Percentiles rank a stretch among this genome's conserved stretches.
These are phyloP conservation scores for Circinella umbellata DNA, from an alignment of 371 early-diverging fungal genomes.

Conservation along the genomic window DNA sequence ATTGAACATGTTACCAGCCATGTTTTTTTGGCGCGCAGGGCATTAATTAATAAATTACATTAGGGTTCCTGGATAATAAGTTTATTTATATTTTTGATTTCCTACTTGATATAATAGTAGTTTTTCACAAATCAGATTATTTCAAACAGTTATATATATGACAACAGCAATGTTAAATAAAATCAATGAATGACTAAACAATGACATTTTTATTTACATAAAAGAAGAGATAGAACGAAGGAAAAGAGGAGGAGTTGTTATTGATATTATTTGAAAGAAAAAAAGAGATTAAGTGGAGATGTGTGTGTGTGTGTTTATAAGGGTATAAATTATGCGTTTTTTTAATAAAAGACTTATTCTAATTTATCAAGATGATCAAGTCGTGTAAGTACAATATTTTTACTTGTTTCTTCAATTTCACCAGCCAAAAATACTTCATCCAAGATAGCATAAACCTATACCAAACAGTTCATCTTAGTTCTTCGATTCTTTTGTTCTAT, in stretches of 20 bases:
- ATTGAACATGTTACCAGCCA: not conserved
- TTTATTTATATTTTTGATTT: too few relatives aligned
- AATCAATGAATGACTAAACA: not conserved
- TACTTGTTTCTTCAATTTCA: slow-evolving; percentile 96
- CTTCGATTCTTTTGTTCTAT: not conserved
- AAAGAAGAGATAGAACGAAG: not conserved
- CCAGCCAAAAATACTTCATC: slow-evolving; percentile 98
- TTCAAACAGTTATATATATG: too few relatives aligned
- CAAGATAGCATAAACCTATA: slow-evolving; percentile 92
- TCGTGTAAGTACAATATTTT: slow-evolving; percentile 73
- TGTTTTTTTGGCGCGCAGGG: too few relatives aligned
- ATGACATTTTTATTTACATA: slow-evolving; percentile 2
- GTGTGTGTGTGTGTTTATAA: not conserved
- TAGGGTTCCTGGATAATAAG: too few relatives aligned
- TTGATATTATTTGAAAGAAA: not conserved
- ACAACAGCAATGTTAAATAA: too few relatives aligned
- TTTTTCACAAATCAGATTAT: too few relatives aligned
- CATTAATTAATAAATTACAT: too few relatives aligned
- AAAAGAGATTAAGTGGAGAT: not conserved
- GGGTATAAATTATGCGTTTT: slow-evolving; percentile 16
- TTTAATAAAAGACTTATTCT: slow-evolving; percentile 45
- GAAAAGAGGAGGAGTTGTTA: too few relatives aligned
- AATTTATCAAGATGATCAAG: slow-evolving; percentile 81
- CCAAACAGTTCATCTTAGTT: not conserved
- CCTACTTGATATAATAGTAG: too few relatives aligned